Base-by-base conservation (phyloP, 2,329 filamentous ascomycete species). In the Xylaria sp. region DNA sequence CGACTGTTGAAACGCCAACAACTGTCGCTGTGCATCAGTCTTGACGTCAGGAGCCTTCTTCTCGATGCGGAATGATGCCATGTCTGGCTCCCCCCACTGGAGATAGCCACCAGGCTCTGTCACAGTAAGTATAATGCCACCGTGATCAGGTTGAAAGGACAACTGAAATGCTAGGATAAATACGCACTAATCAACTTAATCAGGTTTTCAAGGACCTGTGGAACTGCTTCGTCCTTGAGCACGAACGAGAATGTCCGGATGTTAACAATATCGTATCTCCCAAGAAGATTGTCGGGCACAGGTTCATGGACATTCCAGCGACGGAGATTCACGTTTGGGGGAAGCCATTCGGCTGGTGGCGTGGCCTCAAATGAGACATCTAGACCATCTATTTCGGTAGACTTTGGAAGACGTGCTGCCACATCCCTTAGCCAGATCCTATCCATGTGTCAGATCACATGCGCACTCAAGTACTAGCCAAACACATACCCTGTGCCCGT, bases 401-500 rank as follows among this genome's bases (percentile, higher is more conserved):
- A 53, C 21, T 38, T 37, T 26, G 54, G 39, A 17, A 56, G 34
- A 2, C 11, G 44, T 7, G 56, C 50, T 9, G 42, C 20, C 9
- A 51, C 41, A 43, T 52, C 49, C 2, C 49, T 11, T 6, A 57
- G 39, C 45, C 43, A 54, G 13, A 54, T 48, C n/a, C 50, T 37
- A 19, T 16, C 18, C 17, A 7, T 8, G 7, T 8, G 44, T 39
- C 22, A 46, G 44, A 46, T 39, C 2, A 22, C 17, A 13, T 9
- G 9, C 13, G 7, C n/a, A 13, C 21, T 22, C 16, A 22, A 13
- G n/a, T n/a, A n/a, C n/a, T n/a, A 21, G 40, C 22, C 4, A n/a
- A 24, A 22, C 41, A 46, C 39, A 39, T 20, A 66, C 64, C 55
- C 62, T 18, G 65, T 67, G 24, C 65, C 64, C 7, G 62, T 61